A percentile compares a stretch with the other conserved stretches of the same genome.
phyloP scores from a whole-genome alignment of 2,329 filamentous ascomycete genomes.

The Xylariales sp. region DNA sequence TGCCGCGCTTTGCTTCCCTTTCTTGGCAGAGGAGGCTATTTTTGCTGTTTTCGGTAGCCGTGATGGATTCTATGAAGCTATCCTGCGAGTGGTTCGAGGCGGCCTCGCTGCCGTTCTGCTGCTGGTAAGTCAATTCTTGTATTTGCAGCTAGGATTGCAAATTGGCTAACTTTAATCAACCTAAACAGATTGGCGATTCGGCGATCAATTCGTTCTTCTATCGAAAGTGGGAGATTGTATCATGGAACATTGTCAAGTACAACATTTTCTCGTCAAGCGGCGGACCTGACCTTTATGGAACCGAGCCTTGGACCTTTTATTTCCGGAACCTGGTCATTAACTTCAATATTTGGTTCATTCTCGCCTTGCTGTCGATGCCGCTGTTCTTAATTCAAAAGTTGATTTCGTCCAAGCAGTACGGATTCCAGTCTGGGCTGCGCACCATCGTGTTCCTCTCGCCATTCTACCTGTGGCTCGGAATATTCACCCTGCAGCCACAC shows the following conservation, averaged over 20 bases:
- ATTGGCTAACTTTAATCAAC: too few species aligned
- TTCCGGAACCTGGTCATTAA: conserved; percentile 86
- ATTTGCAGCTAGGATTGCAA: neutral
- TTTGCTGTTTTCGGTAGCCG: conserved; percentile 49
- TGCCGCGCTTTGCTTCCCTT: conserved; percentile 74
- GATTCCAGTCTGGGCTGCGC: conserved; percentile 67
- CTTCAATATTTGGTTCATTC: conserved; percentile 90
- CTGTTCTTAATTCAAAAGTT: conserved; percentile 71
- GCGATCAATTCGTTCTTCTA: conserved; percentile 81
- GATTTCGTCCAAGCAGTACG: conserved; percentile 54
- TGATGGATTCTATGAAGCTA: conserved; percentile 55
- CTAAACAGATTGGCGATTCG: conserved; percentile 60
- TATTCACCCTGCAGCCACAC: conserved; percentile 90
- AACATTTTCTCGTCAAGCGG: conserved; percentile 82
- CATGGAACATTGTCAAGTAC: conserved; percentile 92
- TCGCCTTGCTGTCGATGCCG: conserved; percentile 72
- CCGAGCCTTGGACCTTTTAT: conserved; percentile 96
- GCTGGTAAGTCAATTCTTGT: conserved; percentile 51
- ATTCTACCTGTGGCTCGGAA: conserved; percentile 90
- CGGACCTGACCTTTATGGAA: conserved; percentile 90
- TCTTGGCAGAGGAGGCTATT: conserved; percentile 72
- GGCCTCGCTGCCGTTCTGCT: conserved; percentile 60
- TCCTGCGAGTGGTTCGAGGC: conserved; percentile 63
- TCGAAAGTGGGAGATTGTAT: conserved; percentile 69
- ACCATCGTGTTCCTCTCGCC: conserved; percentile 75